Evolutionary conservation across 495 filamentous ascomycete genomes (phyloP).

Genomic region (Hypoxylon fuscum): DNA sequence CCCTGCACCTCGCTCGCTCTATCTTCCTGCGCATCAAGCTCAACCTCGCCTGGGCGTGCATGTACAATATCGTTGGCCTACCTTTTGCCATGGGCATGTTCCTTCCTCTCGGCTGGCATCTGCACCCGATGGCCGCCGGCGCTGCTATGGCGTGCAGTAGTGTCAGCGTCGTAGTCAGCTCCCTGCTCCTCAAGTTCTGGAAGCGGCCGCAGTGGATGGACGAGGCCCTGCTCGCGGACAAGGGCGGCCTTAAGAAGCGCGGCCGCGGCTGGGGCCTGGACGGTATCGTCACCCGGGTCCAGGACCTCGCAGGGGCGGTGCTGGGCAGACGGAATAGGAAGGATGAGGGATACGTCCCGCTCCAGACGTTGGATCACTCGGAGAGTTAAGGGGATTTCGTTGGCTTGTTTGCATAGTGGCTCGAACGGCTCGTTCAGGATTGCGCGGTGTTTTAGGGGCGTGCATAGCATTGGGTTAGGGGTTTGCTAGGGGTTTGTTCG

Average conservation of each 20-base stretch:
- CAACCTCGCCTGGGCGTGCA: slow-evolving; percentile 89
- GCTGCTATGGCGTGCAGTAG: slow-evolving; percentile 93
- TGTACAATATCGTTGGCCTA: slow-evolving; percentile 91
- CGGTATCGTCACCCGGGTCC: slow-evolving; percentile 48
- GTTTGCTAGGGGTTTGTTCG: slow-evolving; percentile 1
- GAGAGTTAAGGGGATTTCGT: slow-evolving; percentile 33
- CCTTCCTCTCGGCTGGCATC: slow-evolving; percentile 83
- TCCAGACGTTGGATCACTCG: slow-evolving; percentile 57
- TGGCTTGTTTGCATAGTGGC: neutral
- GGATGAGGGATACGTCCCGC: slow-evolving; percentile 67
- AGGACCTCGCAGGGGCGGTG: slow-evolving; percentile 47
- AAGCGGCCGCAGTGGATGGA: slow-evolving; percentile 89
- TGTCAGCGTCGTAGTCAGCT: slow-evolving; percentile 88
- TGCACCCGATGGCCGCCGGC: slow-evolving; percentile 95
- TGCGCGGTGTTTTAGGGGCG: neutral
- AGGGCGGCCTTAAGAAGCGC: slow-evolving; percentile 50
- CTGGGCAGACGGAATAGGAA: slow-evolving; percentile 50
- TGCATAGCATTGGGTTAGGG: slow-evolving; percentile 18
- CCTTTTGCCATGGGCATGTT: slow-evolving; percentile 98
- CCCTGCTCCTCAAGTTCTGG: slow-evolving; percentile 88
- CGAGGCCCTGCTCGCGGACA: slow-evolving; percentile 69
- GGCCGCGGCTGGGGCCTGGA: slow-evolving; percentile 58
- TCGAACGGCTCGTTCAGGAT: neutral
- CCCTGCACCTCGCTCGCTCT: slow-evolving; percentile 79
- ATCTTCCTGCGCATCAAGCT: slow-evolving; percentile 95